Evolutionary conservation across 768 basidiomycete genomes (phyloP).

Genomic region (Hericium erinaceus): DNA sequence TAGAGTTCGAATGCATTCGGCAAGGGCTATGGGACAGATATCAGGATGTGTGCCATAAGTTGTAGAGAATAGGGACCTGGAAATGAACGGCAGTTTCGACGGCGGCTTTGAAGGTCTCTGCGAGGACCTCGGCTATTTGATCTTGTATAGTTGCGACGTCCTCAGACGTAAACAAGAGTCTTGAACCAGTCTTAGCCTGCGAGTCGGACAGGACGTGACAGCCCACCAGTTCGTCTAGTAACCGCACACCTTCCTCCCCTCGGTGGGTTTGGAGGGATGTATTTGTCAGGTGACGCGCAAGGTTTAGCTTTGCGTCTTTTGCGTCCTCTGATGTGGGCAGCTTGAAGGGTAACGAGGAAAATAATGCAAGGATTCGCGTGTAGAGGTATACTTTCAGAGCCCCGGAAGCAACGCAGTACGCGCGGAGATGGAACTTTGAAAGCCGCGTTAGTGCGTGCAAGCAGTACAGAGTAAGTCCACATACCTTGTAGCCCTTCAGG

Average conservation of each 20-base stretch:
- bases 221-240: slow-evolving; percentile 74
- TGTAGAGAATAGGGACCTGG: slow-evolving; percentile 41
- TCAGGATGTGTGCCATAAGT: neutral
- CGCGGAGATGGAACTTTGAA: slow-evolving; percentile 83
- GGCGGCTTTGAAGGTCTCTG: slow-evolving; percentile 82
- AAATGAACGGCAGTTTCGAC: slow-evolving; percentile 76
- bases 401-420: slow-evolving; percentile 74
- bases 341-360: slow-evolving; percentile 67
- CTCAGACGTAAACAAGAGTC: slow-evolving; percentile 20
- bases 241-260: slow-evolving; percentile 63
- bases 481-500: slow-evolving; percentile 52
- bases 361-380: slow-evolving; percentile 77
- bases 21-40: slow-evolving; percentile 43
- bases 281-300: slow-evolving; percentile 82
- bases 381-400: slow-evolving; percentile 76
- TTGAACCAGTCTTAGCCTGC: neutral
- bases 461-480: slow-evolving; percentile 11
- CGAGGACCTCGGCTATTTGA: slow-evolving; percentile 57
- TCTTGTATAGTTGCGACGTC: slow-evolving; percentile 45
- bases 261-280: slow-evolving; percentile 71
- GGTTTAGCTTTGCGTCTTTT: slow-evolving; percentile 29
- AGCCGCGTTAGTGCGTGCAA: neutral
- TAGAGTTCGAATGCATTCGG: slow-evolving; percentile 94
- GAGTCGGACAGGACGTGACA: slow-evolving; percentile 38
- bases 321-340: slow-evolving; percentile 30